A percentile compares a stretch with the other conserved stretches of the same genome.
Conservation (phyloP, 208 protist genomes). For the Leishmania tarentolae region DNA sequence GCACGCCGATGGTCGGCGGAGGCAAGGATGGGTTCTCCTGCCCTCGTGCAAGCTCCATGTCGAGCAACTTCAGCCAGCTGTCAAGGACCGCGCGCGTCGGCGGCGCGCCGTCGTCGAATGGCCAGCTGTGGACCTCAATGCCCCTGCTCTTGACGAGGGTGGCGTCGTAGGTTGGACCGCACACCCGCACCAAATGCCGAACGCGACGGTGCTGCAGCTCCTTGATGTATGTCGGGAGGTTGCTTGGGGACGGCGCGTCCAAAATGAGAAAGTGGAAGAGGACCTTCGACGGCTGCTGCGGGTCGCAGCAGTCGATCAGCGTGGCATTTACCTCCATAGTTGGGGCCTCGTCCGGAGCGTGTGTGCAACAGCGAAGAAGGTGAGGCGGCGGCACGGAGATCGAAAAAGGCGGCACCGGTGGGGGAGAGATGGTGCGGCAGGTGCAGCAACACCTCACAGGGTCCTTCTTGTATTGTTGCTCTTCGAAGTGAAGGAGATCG, state of each 20-base stretch:
- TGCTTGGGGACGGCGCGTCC: conserved; percentile 85
- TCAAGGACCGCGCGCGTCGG: conserved; percentile 80
- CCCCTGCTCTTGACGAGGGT: conserved; percentile 58
- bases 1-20: conserved; percentile 78
- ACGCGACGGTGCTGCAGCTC: conserved; percentile 80
- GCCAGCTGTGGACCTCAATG: conserved; percentile 87
- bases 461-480: neutral
- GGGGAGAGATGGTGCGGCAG: neutral
- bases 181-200: conserved; percentile 86
- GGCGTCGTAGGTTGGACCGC: conserved; percentile 85
- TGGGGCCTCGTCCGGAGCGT: neutral
- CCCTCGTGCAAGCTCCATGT: conserved; percentile 49
- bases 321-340: conserved; percentile 88
- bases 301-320: conserved; percentile 76
- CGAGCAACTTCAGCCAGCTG: conserved; percentile 82
- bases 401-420: neutral
- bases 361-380: neutral
- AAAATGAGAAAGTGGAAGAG: conserved; percentile 88
- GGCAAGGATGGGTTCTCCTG: conserved; percentile 16
- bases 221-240: conserved; percentile 91
- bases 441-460: neutral
- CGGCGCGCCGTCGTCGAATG: conserved; percentile 91
- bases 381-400: neutral
- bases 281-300: conserved; percentile 33
- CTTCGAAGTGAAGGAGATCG: neutral